Conservation (phyloP, 371 early-diverging fungal genomes). For the Mortierella sp. region DNA sequence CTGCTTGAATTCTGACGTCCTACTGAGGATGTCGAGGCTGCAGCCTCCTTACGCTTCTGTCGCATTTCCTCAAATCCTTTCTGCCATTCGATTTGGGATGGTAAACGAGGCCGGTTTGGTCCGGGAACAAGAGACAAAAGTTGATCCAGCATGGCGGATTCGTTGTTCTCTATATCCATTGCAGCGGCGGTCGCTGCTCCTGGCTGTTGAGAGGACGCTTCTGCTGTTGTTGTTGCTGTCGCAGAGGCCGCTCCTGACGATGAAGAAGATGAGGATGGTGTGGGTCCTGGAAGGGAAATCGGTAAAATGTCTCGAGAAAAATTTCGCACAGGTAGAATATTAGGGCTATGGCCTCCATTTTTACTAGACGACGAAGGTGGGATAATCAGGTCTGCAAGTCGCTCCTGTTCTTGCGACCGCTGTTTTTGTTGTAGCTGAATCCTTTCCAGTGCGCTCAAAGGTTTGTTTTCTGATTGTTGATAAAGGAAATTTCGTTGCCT, state of each 20-base stretch:
- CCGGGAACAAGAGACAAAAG: constrained; percentile 24
- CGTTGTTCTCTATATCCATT: not conserved
- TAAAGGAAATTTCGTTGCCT: constrained; percentile 7
- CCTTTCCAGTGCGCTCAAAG: constrained; percentile 30
- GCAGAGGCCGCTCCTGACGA: not conserved
- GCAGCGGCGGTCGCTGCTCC: constrained; percentile 5
- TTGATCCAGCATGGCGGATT: constrained; percentile 36
- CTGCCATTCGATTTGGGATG: constrained; percentile 47
- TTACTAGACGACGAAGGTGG: constrained; percentile 8
- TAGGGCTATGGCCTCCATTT: not conserved
- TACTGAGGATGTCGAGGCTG: constrained; percentile 25
- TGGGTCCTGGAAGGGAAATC: not conserved
- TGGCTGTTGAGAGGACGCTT: not conserved
- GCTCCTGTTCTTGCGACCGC: constrained; percentile 34
- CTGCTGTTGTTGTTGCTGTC: constrained; percentile 2
- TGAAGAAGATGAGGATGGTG: constrained; percentile 4
- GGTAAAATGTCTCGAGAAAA: constrained; percentile 13
- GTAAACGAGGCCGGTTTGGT: constrained; percentile 40
- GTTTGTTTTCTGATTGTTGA: constrained; percentile 11
- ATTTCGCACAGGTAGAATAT: constrained; percentile 13
- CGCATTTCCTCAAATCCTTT: constrained; percentile 30
- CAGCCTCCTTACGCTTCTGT: constrained; percentile 17
- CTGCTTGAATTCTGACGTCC: constrained; percentile 40
- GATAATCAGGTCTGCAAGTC: constrained; percentile 14
- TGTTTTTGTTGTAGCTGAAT: constrained; percentile 33